Evolutionary conservation across 805 yeast species (phyloP).

Genomic region (Pichia deserticola): DNA sequence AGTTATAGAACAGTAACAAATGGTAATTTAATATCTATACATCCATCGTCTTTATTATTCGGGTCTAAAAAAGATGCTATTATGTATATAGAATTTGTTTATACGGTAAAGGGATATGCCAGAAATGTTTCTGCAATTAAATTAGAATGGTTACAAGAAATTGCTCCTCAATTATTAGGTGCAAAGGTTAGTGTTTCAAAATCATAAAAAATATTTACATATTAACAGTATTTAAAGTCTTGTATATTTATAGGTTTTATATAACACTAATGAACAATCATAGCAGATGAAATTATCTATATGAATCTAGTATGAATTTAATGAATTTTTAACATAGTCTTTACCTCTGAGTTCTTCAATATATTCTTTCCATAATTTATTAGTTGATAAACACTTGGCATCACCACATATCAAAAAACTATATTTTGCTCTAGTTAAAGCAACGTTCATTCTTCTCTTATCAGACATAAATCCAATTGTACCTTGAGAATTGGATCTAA

Average conservation of each 20-base stretch:
- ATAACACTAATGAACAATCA: no score
- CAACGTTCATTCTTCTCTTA: constrained; percentile 59
- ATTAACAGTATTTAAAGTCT: neutral
- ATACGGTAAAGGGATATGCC: constrained; percentile 88
- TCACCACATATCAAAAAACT: constrained; percentile 62
- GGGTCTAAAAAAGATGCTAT: constrained; percentile 79
- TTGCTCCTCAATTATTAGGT: constrained; percentile 60
- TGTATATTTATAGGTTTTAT: no score
- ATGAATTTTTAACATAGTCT: constrained; percentile 3
- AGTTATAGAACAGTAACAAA: constrained; percentile 79
- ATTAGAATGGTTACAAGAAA: constrained; percentile 78
- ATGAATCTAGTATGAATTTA: constrained; percentile 8
- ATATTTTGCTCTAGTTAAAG: constrained; percentile 61
- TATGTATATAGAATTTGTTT: constrained; percentile 92
- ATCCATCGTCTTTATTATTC: constrained; percentile 84
- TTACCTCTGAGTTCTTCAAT: constrained; percentile 33
- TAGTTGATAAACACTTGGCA: constrained; percentile 41
- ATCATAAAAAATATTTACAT: neutral
- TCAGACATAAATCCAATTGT: constrained; percentile 60
- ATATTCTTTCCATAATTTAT: constrained; percentile 44
- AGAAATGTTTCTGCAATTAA: constrained; percentile 79
- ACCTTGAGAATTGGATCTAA: constrained; percentile 51
- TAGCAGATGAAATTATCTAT: neutral
- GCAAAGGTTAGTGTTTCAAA: constrained; percentile 22
- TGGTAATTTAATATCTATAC: constrained; percentile 81